Conservation (phyloP, 306 rosid species). For the Prunus mira region DNA sequence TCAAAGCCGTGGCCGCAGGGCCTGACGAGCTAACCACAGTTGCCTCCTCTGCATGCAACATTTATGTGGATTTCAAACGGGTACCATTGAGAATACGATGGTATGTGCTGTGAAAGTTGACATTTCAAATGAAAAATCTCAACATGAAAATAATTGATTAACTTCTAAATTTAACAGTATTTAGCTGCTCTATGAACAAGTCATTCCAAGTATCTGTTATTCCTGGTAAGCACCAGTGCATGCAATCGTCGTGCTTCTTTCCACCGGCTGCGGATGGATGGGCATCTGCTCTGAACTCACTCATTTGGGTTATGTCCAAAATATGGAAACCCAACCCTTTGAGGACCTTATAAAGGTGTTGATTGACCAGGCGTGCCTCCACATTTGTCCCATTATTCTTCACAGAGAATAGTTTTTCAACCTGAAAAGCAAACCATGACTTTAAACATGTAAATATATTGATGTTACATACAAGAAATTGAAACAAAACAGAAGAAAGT, state of each 20-base stretch:
- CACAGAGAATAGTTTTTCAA: slow-evolving; percentile 70
- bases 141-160: slow-evolving; percentile 22
- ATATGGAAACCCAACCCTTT: slow-evolving; percentile 52
- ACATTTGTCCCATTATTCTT: slow-evolving; percentile 72
- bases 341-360: slow-evolving; percentile 64
- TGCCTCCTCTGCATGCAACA: background rate
- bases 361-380: slow-evolving; percentile 71
- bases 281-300: slow-evolving; percentile 93
- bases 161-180: slow-evolving; percentile 33
- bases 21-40: background rate
- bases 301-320: slow-evolving; percentile 71
- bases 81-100: background rate
- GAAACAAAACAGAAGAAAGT: background rate
- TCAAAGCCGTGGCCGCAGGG: background rate
- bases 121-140: background rate
- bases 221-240: slow-evolving; percentile 98
- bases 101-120: background rate
- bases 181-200: slow-evolving; percentile 53
- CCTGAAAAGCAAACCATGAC: slow-evolving; percentile 37
- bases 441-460: background rate
- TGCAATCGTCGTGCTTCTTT: slow-evolving; percentile 80
- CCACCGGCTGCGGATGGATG: slow-evolving; percentile 86
- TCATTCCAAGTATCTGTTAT: slow-evolving; percentile 89
- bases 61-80: background rate
- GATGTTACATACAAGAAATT: background rate